phyloP scores from a whole-genome alignment of 352 stramenopile species.

The Plasmopara halstedii region DNA sequence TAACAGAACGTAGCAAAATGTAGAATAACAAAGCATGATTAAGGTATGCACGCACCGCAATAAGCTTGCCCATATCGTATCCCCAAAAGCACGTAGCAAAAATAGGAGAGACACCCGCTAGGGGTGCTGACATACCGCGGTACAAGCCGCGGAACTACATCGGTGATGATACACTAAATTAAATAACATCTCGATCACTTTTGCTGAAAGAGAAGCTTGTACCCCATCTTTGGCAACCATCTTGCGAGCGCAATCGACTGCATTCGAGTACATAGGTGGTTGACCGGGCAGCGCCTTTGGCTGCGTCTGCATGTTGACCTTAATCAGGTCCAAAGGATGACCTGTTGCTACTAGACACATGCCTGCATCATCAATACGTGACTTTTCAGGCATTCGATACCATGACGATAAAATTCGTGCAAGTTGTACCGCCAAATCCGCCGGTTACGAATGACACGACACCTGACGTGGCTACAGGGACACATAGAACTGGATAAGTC shows the following conservation, averaged over 20 bases:
- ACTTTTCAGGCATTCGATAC: slow-evolving; percentile 2
- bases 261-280: slow-evolving; percentile 69
- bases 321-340: slow-evolving; percentile 94
- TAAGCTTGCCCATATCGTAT: slow-evolving; percentile 94
- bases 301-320: slow-evolving; percentile 93
- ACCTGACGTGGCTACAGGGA: slow-evolving; percentile 59
- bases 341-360: slow-evolving; percentile 90
- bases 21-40: too few species aligned
- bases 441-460: slow-evolving; percentile 93
- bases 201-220: slow-evolving; percentile 9
- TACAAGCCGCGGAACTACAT: slow-evolving; percentile 81
- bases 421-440: slow-evolving; percentile 80
- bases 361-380: slow-evolving; percentile 23
- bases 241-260: slow-evolving; percentile 88
- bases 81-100: slow-evolving; percentile 97
- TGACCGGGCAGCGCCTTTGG: slow-evolving; percentile 54
- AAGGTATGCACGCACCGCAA: slow-evolving; percentile 74
- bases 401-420: background rate
- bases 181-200: background rate
- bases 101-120: slow-evolving; percentile 93
- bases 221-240: slow-evolving; percentile 91
- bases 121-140: slow-evolving; percentile 91
- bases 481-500: too few species aligned
- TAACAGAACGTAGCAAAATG: too few species aligned
- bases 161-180: background rate